phyloP scores from a whole-genome alignment of 2,329 filamentous ascomycete genomes.

The Apiospora arundinis region DNA sequence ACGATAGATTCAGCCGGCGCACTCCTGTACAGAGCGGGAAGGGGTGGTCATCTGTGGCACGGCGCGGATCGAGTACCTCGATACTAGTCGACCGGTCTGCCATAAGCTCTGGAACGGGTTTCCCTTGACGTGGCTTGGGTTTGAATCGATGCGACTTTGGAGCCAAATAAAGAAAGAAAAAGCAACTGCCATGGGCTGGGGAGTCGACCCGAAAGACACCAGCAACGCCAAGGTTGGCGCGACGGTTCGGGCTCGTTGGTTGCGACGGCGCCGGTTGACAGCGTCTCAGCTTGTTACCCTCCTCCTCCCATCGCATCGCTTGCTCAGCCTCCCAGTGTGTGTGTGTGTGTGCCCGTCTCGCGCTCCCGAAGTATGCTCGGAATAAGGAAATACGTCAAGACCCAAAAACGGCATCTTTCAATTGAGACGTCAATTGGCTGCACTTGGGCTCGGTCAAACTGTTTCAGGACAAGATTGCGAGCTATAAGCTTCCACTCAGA shows the following conservation, averaged over 20 bases:
- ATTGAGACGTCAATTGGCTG: neutral
- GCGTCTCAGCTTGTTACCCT: constrained; percentile 18
- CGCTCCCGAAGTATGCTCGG: neutral
- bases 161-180: constrained; percentile 4
- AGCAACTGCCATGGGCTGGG: neutral
- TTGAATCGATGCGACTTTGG: constrained; percentile 3
- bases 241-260: constrained; percentile 10
- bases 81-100: neutral
- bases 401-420: neutral
- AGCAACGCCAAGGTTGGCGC: neutral
- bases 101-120: constrained; percentile 11
- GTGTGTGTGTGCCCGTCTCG: neutral
- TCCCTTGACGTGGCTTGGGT: constrained; percentile 11
- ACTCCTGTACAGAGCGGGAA: neutral
- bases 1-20: neutral
- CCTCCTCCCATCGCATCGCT: neutral
- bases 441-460: neutral
- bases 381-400: constrained; percentile 11
- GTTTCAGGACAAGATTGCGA: constrained; percentile 15
- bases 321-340: neutral
- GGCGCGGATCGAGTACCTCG: neutral
- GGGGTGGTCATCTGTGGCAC: neutral
- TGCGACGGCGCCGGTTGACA: constrained; percentile 19
- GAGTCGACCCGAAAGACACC: neutral
- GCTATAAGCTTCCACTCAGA: constrained; percentile 3